Base-by-base conservation (phyloP, 768 basidiomycete species). In the Tylopilus cervinicoccineus region DNA sequence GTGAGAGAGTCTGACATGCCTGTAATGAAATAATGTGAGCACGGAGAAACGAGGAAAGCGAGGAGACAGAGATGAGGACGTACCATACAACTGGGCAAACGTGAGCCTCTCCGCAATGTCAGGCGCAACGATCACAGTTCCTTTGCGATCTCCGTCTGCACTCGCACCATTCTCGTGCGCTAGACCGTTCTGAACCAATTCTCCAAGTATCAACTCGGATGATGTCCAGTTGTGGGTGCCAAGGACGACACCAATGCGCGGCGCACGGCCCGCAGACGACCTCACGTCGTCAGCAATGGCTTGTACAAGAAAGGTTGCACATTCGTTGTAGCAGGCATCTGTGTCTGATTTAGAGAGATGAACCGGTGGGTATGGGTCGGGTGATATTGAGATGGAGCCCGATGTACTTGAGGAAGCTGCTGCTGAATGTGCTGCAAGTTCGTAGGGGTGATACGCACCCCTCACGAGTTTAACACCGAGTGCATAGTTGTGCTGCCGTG, bases 391-490 rank as follows among this genome's bases (percentile, higher is more conserved):
- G 4, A 61, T 45, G 34, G 47, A 47, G 12, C 16, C n/a, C 1
- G 50, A 37, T 28, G 36, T 20, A 16, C 24, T 17, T n/a, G 69
- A 59, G 1, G 70, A 68, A 24, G 43, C 19, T 10, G 46, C 28
- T 11, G 55, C 39, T 10, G 50, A 31, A 29, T 63, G 75, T 2
- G 80, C 80, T 5, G 75, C 69, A 23, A 78, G 53, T 60, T 96
- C 93, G 48, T 87, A 79, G 0, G 81, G 75, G 59, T 93, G 90
- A 66, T 97, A 97, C 3, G 93, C 93, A 0, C 93, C 93, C 20
- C 93, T 81, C 26, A 96, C 93, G 40, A 97, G 84, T 67, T 96
- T 97, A 47, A 92, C 82, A 10, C 93, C 93, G 0, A 95, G 76
- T 0, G 86, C 74, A 61, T 89, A 95, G 31, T 78, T 74, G 53